Evolutionary conservation across 139 green algal species (phyloP).

Genomic region (Eudorina sp.): DNA sequence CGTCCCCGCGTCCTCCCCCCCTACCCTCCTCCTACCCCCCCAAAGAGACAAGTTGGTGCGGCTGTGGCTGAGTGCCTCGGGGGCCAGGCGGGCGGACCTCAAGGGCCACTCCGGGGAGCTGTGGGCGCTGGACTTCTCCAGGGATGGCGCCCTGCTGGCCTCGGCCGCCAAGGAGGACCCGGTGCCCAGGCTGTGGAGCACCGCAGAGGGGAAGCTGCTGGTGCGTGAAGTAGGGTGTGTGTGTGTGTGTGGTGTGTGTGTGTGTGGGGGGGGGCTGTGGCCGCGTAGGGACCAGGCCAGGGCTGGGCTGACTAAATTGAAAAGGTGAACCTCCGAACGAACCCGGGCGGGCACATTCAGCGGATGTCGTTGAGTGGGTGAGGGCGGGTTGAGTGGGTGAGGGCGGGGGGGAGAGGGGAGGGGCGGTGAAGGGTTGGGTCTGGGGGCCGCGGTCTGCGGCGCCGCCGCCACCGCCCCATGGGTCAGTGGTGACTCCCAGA

Average conservation of each 20-base stretch:
- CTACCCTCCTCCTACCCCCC: neutral
- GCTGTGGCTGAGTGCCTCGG: slow-evolving; percentile 22
- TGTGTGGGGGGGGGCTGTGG: neutral
- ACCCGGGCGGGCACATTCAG: too few relatives aligned
- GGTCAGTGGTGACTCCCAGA: too few relatives aligned
- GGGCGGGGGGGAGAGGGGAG: too few relatives aligned
- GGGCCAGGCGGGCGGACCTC: neutral
- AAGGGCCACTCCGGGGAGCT: slow-evolving; percentile 23
- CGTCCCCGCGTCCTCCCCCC: too few relatives aligned
- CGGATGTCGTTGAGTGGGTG: too few relatives aligned
- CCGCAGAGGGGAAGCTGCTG: neutral
- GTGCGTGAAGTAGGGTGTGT: neutral
- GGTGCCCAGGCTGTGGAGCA: slow-evolving; percentile 32
- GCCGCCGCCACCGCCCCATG: too few relatives aligned
- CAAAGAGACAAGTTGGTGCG: neutral
- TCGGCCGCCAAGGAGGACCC: slow-evolving; percentile 13
- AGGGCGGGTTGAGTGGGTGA: too few relatives aligned
- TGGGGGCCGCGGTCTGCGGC: too few relatives aligned
- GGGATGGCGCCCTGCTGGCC: slow-evolving; percentile 10
- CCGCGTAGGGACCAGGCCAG: too few relatives aligned
- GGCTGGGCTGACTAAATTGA: too few relatives aligned
- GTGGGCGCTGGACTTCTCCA: neutral
- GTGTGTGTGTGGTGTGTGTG: neutral
- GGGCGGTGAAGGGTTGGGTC: too few relatives aligned
- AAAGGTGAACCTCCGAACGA: too few relatives aligned